Base-by-base conservation (phyloP, 306 rosid species). In the Carpinus fangiana region DNA sequence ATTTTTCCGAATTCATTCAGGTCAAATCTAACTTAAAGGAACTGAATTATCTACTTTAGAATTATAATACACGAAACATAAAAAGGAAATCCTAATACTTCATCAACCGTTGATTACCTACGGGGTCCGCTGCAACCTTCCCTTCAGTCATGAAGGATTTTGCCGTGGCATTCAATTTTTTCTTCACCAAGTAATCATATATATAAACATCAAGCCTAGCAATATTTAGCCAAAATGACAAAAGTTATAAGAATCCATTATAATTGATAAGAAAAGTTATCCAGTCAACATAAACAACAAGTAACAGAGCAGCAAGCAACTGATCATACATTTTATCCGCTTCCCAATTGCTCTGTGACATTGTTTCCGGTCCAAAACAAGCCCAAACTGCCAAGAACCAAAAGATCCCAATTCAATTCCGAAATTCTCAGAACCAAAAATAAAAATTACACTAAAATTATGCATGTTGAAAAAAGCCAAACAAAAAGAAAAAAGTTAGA, bases 261-360 rank as follows among this genome's bases (percentile, higher is more conserved):
- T 51, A 41, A 41, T 1, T 48, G 0, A 48, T 48, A 1, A 45
- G 20, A 55, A 26, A 73, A 66, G 26, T 4, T 16, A 46, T 9
- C 61, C 26, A n/a, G 13, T 23, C 55, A 68, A 28, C 12, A 21
- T 43, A 50, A 4, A n/a, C 16, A 66, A 66, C 46, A 77, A 55
- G 34, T 23, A 53, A 0, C 73, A 12, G 36, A 68, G 65, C 6
- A 77, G 23, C 28, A 56, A 74, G 67, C 34, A 60, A 46, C 52
- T 57, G 14, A 43, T 48, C 66, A 65, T 87, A 94, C 98, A 94
- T 94, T 90, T 94, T 94, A 90, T 94, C 98, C 21, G 98, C 98
- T 84, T 94, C 98, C 98, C 98, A 94, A 84, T 88, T 92, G 76
- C 93, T 94, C 90, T 90, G 96, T 76, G 94, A 93, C 98, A 94